phyloP scores from a whole-genome alignment of 164 flowering plant genomes.

The Santalum album region DNA sequence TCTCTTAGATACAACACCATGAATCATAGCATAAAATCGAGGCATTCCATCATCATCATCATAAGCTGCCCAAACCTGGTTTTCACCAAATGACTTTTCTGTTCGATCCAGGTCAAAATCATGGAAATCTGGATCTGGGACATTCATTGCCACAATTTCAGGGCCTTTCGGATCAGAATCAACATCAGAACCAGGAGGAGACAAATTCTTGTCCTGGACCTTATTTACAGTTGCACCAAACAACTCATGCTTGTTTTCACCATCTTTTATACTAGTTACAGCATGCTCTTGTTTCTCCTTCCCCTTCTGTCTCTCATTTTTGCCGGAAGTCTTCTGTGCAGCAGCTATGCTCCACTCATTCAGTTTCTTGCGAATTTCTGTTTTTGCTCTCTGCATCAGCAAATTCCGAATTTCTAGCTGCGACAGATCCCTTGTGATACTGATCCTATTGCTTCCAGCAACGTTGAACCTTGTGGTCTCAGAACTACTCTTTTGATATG shows the following conservation, averaged over 20 bases:
- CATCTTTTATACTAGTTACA: not conserved
- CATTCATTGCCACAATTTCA: constrained; percentile 13
- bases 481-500: not conserved
- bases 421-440: constrained; percentile 11
- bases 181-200: constrained; percentile 3
- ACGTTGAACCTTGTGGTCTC: constrained; percentile 2
- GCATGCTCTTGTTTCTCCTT: not conserved
- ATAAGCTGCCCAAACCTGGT: constrained; percentile 25
- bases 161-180: constrained; percentile 8
- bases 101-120: constrained; percentile 26
- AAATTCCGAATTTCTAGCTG: constrained; percentile 10
- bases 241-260: not conserved
- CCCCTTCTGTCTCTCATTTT: not conserved
- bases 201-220: not conserved
- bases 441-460: constrained; percentile 5
- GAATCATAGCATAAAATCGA: constrained; percentile 20
- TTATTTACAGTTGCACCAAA: not conserved
- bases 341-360: constrained; percentile 6
- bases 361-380: constrained; percentile 15
- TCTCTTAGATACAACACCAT: constrained; percentile 10
- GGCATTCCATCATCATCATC: constrained; percentile 24
- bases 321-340: not conserved
- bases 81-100: constrained; percentile 14
- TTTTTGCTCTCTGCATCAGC: constrained; percentile 19
- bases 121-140: constrained; percentile 35